Evolutionary conservation across 2,329 filamentous ascomycete genomes (phyloP), one percentile per base, ranked within the genome.

Genomic region (Sarocladiaceae sp.): DNA sequence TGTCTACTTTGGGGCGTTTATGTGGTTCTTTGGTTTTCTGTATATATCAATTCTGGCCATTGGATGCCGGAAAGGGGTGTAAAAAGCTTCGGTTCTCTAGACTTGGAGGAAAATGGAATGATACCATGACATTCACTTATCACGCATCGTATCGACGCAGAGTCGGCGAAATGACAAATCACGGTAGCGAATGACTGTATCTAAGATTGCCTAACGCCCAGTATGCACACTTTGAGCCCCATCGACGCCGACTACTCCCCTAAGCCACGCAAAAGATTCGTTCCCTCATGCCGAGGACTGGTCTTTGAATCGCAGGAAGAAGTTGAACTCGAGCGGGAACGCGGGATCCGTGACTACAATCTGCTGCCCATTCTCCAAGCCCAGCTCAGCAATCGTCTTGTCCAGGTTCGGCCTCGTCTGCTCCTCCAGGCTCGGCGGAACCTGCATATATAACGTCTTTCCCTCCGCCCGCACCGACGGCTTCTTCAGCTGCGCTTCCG

Each of bases 331-430:
- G 20, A 87, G 82, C 26, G 82, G 79, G 59, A 94, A 93, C 1
- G 88, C 87, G n/a, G 88, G 85, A 63, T 97, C 91, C 13, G 88
- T 90, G 37, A 98, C 84, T n/a, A 82, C 88, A 39, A 98, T 76
- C 64, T 96, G 88, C 59, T 96, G 85, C 11, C 89, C 88, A 54
- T 89, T 74, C 35, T 77, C 76, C 18, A 98, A 56, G 1, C 69
- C 73, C 50, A 98, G 62, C 15, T 95, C 88, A 21, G 63, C 67
- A 47, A 98, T 69, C 55, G 83, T 93, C 69, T 85, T 87, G 49
- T 72, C 71, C 50, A 98, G 68, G 59, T 98, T 97, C 1, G 81
- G 79, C 45, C 88, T 73, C 1, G 91, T 96, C 67, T 88, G 79
- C 66, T 88, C 80, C 59, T 95, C 88, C 45, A 98, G 68, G 50